These are phyloP conservation scores for Phytophthora pinifolia DNA, from an alignment of 352 stramenopile genomes.

Conservation along the genomic window DNA sequence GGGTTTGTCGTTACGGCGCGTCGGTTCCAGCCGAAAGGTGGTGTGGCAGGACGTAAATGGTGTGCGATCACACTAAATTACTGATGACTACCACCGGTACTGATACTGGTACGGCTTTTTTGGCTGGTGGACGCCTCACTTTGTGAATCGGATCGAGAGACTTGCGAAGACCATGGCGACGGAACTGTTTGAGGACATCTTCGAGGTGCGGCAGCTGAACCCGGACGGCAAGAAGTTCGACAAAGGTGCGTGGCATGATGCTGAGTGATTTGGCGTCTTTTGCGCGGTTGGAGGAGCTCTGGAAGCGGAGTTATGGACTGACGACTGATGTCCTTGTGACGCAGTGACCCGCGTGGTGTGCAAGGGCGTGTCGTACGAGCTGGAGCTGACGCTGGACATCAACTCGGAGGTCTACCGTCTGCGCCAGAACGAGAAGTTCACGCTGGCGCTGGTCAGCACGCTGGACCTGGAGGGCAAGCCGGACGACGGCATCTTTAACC, in stretches of 20 bases:
- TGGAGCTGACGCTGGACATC: constrained; percentile 97
- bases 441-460: constrained; percentile 94
- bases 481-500: constrained; percentile 94
- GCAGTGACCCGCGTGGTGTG: constrained; percentile 95
- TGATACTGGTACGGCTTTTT: no score
- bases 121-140: constrained; percentile 19
- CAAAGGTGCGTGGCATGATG: constrained; percentile 60
- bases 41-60: background rate
- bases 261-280: background rate
- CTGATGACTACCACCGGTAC: background rate
- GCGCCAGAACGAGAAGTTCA: constrained; percentile 96
- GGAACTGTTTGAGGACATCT: constrained; percentile 98
- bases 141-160: constrained; percentile 15
- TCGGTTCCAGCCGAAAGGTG: constrained; percentile 20
- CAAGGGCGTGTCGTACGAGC: constrained; percentile 97
- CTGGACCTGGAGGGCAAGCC: constrained; percentile 96
- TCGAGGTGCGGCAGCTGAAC: constrained; percentile 97
- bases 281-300: background rate
- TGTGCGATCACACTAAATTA: background rate
- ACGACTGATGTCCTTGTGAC: constrained; percentile 1
- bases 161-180: constrained; percentile 60
- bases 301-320: constrained; percentile 9
- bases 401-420: constrained; percentile 98
- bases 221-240: constrained; percentile 98
- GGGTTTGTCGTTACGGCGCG: constrained; percentile 27